These are phyloP conservation scores for Leccinum disarticulatum DNA, from an alignment of 768 basidiomycete species.

Conservation along the genomic window DNA sequence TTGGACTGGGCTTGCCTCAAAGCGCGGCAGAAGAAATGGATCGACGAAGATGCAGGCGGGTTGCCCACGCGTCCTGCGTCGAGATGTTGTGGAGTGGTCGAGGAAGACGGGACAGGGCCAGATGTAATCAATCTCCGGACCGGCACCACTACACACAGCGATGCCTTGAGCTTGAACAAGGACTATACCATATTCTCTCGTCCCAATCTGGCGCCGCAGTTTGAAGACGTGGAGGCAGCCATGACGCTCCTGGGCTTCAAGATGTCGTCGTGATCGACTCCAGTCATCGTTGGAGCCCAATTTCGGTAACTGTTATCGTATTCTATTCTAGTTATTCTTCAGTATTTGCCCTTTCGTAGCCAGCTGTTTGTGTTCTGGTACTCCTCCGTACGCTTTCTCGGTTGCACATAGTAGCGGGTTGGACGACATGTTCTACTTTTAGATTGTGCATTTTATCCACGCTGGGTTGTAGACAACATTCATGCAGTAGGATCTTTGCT, in stretches of 20 bases:
- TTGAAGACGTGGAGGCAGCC: constrained; percentile 38
- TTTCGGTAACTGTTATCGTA: constrained; percentile 13
- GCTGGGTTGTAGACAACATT: neutral
- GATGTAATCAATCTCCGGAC: constrained; percentile 18
- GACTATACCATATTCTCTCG: constrained; percentile 3
- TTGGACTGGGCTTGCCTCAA: constrained; percentile 76
- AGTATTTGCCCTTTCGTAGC: constrained; percentile 20
- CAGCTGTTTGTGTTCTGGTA: constrained; percentile 9
- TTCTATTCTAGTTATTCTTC: constrained; percentile 28
- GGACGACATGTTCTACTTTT: neutral
- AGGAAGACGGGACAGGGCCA: constrained; percentile 15
- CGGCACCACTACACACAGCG: constrained; percentile 1
- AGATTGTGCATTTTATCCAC: neutral
- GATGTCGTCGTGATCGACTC: constrained; percentile 11
- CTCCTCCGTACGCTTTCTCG: constrained; percentile 2
- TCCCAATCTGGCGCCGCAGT: constrained; percentile 14
- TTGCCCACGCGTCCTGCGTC: constrained; percentile 9
- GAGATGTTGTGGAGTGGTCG: constrained; percentile 5
- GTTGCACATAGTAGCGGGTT: neutral
- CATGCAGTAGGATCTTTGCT: neutral
- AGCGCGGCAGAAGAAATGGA: constrained; percentile 33
- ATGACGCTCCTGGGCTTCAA: constrained; percentile 38
- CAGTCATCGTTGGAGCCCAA: neutral
- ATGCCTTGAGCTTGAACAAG: constrained; percentile 2
- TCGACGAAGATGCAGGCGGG: constrained; percentile 23